Percentiles rank a stretch among this genome's conserved stretches.
These are phyloP conservation scores for Ichthyophonus hoferi DNA, from an alignment of 208 protist species.

Conservation along the genomic window DNA sequence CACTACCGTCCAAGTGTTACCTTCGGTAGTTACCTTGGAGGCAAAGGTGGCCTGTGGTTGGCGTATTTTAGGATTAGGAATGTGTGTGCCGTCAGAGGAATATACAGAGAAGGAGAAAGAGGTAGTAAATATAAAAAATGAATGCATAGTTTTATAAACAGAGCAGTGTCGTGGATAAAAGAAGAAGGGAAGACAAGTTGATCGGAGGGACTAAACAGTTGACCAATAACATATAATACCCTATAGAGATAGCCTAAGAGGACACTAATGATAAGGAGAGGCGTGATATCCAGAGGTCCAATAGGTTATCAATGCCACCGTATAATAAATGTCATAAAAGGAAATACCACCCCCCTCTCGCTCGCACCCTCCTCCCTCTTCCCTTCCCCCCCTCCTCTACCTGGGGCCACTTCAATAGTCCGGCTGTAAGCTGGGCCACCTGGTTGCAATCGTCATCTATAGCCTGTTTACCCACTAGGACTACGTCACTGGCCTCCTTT, in stretches of 20 bases:
- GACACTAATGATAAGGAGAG: no score
- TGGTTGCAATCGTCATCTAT: constrained; percentile 88
- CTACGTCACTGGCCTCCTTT: background rate
- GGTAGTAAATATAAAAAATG: background rate
- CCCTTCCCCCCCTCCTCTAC: constrained; percentile 38
- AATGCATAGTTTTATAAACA: background rate
- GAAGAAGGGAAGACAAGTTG: no score
- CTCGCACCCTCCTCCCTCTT: background rate
- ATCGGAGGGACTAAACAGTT: no score
- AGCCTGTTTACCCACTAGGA: constrained; percentile 65
- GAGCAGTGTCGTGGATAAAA: background rate
- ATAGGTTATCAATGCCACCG: no score
- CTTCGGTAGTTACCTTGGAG: constrained; percentile 72
- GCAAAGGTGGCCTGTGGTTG: constrained; percentile 74
- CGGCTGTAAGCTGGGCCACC: constrained; percentile 84
- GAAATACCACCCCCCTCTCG: background rate
- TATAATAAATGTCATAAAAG: no score
- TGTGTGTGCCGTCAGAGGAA: background rate
- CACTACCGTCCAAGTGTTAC: constrained; percentile 58
- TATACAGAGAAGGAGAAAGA: no score
- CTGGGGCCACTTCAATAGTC: constrained; percentile 80
- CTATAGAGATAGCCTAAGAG: no score
- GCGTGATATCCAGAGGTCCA: no score
- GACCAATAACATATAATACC: no score
- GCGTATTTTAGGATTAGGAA: no score